Base-by-base conservation (phyloP, 257 asterid species). In the Fraxinus americana region DNA sequence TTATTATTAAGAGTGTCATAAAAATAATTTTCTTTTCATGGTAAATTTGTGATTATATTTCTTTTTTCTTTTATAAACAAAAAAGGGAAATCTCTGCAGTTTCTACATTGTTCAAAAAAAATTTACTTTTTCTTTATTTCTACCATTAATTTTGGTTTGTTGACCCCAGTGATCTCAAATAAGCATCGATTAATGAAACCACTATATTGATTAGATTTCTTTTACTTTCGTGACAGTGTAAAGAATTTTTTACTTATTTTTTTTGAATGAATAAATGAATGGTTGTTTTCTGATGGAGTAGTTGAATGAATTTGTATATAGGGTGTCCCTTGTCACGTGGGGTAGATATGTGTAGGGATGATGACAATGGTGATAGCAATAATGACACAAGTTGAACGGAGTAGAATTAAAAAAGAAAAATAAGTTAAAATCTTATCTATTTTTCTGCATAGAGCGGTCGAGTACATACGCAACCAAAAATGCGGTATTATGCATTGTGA, bases 301-400 rank as follows among this genome's bases (percentile, higher is more conserved):
- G 72, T 69, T 77, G 80, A 83, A 67, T 83, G 87, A 76, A 79
- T 70, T 77, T 79, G 87, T 77, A 82, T 79, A 80, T 70, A 79
- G 80, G 70, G 61, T 82, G 83, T 72, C 45, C 71, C 82, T 75
- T 30, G 27, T 82, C 88, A 82, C 77, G 85, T 87, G 87, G 86
- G 85, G 84, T 75, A 81, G 84, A 79, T 80, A 2, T 9, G 48
- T 34, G 36, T 50, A 75, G 70, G 75, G 73, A 8, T 57, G 30
- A 17, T 52, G 7, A 19, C 7, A 68, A 79, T 80, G 89, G 61
- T 52, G 78, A 25, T 75, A 71, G 72, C 80, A 80, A 80, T 80
- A 77, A 25, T 25, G 0, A 25, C 27, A 25, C 27, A 25, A 25
- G 27, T 25, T 25, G 8, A 35, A 4, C 14, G 3, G 13, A 2